These are phyloP conservation scores for Pelargonium myrrhifolium DNA, from an alignment of 441 rosid species.

Conservation along the genomic window DNA sequence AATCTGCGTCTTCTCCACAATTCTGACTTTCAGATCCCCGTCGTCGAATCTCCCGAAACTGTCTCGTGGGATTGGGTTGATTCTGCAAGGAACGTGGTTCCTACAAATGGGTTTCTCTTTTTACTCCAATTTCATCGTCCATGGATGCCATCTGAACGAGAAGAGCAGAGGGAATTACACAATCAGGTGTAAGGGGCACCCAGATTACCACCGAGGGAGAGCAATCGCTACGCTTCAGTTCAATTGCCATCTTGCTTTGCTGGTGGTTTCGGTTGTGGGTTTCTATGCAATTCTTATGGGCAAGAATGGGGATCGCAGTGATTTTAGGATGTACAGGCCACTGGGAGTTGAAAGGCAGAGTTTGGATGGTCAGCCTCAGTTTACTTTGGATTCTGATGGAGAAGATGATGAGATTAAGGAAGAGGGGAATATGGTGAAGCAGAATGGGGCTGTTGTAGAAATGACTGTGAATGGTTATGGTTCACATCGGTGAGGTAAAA, in stretches of 20 bases:
- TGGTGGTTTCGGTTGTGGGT: constrained; percentile 44
- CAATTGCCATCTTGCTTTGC: constrained; percentile 75
- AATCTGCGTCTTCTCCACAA: constrained; percentile 51
- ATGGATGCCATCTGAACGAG: constrained; percentile 61
- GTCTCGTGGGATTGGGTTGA: constrained; percentile 63
- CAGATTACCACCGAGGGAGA: constrained; percentile 73
- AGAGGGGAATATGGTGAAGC: constrained; percentile 26
- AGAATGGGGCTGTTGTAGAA: constrained; percentile 21
- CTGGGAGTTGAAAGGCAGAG: constrained; percentile 54
- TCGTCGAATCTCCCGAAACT: constrained; percentile 30
- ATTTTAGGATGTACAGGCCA: constrained; percentile 43
- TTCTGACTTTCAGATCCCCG: constrained; percentile 38
- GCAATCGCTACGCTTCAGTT: constrained; percentile 91
- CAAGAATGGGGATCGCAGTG: constrained; percentile 33
- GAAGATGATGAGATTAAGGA: constrained; percentile 37
- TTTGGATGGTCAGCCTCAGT: constrained; percentile 35
- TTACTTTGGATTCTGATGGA: constrained; percentile 56
- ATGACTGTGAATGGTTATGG: constrained; percentile 37
- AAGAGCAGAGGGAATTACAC: constrained; percentile 76
- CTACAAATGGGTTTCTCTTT: constrained; percentile 86
- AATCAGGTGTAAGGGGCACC: constrained; percentile 64
- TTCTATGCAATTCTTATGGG: constrained; percentile 43
- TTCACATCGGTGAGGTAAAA: constrained; percentile 42
- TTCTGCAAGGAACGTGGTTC: constrained; percentile 86
- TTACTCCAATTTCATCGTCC: constrained; percentile 50